A percentile compares a stretch with the other conserved stretches of the same genome.
These are phyloP conservation scores for Candida manassasensis DNA, from an alignment of 805 yeast genomes.

Conservation along the genomic window DNA sequence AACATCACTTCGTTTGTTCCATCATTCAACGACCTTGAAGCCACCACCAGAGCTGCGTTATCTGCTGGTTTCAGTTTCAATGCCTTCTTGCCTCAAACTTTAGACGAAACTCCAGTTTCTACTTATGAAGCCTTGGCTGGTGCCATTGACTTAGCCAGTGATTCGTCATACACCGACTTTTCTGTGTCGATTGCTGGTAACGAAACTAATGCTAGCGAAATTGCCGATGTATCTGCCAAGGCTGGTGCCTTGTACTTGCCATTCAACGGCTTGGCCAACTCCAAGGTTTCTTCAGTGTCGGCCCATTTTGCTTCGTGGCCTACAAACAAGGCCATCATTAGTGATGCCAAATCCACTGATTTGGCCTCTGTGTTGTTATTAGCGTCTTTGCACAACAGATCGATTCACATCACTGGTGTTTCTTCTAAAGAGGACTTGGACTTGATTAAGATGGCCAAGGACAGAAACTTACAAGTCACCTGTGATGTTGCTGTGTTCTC, in stretches of 20 bases:
- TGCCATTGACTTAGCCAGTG: slow-evolving; percentile 54
- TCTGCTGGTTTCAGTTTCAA: slow-evolving; percentile 87
- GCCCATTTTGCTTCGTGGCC: slow-evolving; percentile 86
- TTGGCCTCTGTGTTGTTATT: slow-evolving; percentile 87
- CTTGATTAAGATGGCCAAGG: slow-evolving; percentile 79
- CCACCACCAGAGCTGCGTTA: slow-evolving; percentile 64
- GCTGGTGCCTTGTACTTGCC: slow-evolving; percentile 83
- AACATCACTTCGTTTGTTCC: slow-evolving; percentile 80
- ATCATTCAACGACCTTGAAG: slow-evolving; percentile 61
- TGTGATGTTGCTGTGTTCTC: slow-evolving; percentile 84
- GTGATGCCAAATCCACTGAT: slow-evolving; percentile 89
- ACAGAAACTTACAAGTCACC: slow-evolving; percentile 75
- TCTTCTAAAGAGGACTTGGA: slow-evolving; percentile 76
- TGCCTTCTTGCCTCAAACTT: slow-evolving; percentile 70
- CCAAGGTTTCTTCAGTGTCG: slow-evolving; percentile 73
- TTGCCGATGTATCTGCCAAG: slow-evolving; percentile 54
- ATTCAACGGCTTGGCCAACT: slow-evolving; percentile 62
- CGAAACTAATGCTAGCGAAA: slow-evolving; percentile 56
- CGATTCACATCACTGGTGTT: slow-evolving; percentile 86
- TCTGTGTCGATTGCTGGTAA: slow-evolving; percentile 82
- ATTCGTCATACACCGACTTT: slow-evolving; percentile 74
- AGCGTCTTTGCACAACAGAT: slow-evolving; percentile 80
- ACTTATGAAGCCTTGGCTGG: slow-evolving; percentile 62
- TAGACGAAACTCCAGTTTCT: slow-evolving; percentile 56
- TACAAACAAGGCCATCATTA: slow-evolving; percentile 71